Base-by-base conservation (phyloP, 2,329 filamentous ascomycete genomes). In the Magnaporthiopsis rhizophila region DNA sequence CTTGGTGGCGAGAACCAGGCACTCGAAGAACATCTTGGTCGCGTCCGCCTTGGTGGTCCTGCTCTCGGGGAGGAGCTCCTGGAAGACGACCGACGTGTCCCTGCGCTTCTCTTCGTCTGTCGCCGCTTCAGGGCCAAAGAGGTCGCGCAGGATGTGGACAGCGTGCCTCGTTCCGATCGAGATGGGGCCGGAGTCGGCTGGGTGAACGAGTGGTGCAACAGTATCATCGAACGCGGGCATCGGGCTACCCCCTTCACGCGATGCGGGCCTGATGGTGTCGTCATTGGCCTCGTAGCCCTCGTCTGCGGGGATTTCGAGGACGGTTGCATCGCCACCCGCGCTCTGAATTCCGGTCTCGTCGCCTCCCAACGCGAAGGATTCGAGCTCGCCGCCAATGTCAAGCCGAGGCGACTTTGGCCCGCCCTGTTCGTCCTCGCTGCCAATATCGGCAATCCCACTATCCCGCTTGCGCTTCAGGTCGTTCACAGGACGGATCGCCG, bases 21-120 rank as follows among this genome's bases (percentile, higher is more conserved):
- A 89, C 78, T 99, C 95, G 71, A 99, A 99, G 80, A 99, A 99
- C 92, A 99, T 97, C 83, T 97, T 97, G 58, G 95, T 99, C 0
- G 95, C 95, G 71, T 98, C 95, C 11, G 90, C 89, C 75, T 91
- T 91, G 69, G 85, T 92, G 0, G 94, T 94, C 66, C 84, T 85
- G 68, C 83, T 79, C 76, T 96, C 91, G 0, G 95, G 95, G 45
- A 97, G 83, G 61, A 99, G 83, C 65, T 96, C 90, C 71, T 97
- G 94, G 81, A 99, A 97, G 3, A 96, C 82, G 3, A 96, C 92
- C 15, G 86, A 86, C 30, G 83, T 84, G 74, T 89, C 89, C 75
- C 89, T 89, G 71, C 92, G 87, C 76, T 90, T 88, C 65, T 87
- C 86, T 3, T 88, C 83, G 68, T 87, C 86, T 26, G 84, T 81